Base-by-base conservation (phyloP, 2,329 filamentous ascomycete species). In the Beauveria scarabaeidicola region DNA sequence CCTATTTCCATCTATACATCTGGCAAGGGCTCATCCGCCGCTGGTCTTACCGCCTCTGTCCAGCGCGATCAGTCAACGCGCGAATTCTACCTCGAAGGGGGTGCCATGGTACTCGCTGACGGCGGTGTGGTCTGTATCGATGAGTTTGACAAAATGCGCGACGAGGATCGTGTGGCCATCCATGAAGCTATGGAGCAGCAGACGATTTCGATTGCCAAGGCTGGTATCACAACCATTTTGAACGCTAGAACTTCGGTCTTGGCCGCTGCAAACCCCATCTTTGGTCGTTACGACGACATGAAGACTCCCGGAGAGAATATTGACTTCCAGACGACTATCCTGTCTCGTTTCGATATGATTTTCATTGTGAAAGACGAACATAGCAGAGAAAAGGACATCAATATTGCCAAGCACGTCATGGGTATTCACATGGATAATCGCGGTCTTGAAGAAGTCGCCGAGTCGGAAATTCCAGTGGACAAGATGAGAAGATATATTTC, bases 181-280 rank as follows among this genome's bases (percentile, higher is more conserved):
- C 94, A 99, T 80, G 94, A 99, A 82, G 94, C 94, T 61, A 99
- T 99, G 94, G 94, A 99, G 72, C 94, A 99, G 76, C 94, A 99
- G 74, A 99, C 94, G 0, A 99, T 99, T 62, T 97, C 94, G 11
- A 97, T 99, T 67, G 94, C 94, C 64, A 97, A 99, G 76, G 94
- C 94, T 0, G 94, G 94, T 67, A 99, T 99, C 70, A 99, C 94
- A 0, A 99, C 94, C 0, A 97, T 99, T 64, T 83, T 99, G 57
- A 99, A 99, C 69, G 92, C 94, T 13, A 81, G 94, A 68, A 99
- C 94, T 1, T 97, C 92, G 0, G 94, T 99, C 1, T 80, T 99
- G 21, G 94, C 94, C 11, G 94, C 94, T 2, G 94, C 94, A 46
- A 99, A 99, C 73, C 94, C 94, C 0, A 94, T 99, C 61, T 99